Percentiles rank a stretch among this genome's conserved stretches.
These are phyloP conservation scores for Penicillium atrosanguineum DNA, from an alignment of 495 filamentous ascomycete genomes.

Conservation along the genomic window DNA sequence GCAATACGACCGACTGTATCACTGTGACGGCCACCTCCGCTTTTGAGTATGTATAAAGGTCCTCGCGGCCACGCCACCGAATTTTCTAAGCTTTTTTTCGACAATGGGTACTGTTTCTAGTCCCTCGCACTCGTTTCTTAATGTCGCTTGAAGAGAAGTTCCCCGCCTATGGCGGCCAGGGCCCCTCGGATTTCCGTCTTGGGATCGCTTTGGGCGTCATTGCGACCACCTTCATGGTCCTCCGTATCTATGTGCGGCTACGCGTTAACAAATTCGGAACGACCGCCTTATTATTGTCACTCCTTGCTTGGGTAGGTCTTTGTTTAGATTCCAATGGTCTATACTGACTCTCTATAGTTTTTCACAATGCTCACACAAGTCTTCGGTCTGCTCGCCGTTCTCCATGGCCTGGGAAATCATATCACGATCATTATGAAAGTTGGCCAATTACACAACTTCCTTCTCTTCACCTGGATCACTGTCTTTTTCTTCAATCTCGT, in stretches of 20 bases:
- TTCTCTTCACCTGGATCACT: slow-evolving; percentile 27
- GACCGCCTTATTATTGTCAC: slow-evolving; percentile 17
- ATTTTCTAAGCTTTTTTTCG: not conserved
- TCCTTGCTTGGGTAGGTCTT: slow-evolving; percentile 22
- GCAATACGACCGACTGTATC: not conserved
- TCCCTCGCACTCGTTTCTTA: slow-evolving; percentile 14
- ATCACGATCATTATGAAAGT: slow-evolving; percentile 14
- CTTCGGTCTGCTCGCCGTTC: slow-evolving; percentile 21
- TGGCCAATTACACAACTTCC: slow-evolving; percentile 23
- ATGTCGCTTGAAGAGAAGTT: slow-evolving; percentile 17
- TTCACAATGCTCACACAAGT: slow-evolving; percentile 23
- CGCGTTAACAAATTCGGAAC: slow-evolving; percentile 27
- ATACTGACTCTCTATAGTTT: slow-evolving; percentile 3
- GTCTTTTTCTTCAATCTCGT: slow-evolving; percentile 29
- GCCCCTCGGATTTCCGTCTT: slow-evolving; percentile 20
- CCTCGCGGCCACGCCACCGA: not conserved
- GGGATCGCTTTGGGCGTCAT: slow-evolving; percentile 19
- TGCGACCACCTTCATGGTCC: slow-evolving; percentile 23
- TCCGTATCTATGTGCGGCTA: slow-evolving; percentile 25
- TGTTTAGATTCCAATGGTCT: not conserved
- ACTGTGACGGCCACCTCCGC: slow-evolving; percentile 3
- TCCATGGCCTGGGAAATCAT: slow-evolving; percentile 25
- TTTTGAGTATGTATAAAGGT: slow-evolving; percentile 11
- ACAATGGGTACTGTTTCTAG: slow-evolving; percentile 9
- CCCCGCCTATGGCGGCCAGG: slow-evolving; percentile 25